Evolutionary conservation across 176 grass and related monocot species (phyloP).

Genomic region (Elymus sibiricus): DNA sequence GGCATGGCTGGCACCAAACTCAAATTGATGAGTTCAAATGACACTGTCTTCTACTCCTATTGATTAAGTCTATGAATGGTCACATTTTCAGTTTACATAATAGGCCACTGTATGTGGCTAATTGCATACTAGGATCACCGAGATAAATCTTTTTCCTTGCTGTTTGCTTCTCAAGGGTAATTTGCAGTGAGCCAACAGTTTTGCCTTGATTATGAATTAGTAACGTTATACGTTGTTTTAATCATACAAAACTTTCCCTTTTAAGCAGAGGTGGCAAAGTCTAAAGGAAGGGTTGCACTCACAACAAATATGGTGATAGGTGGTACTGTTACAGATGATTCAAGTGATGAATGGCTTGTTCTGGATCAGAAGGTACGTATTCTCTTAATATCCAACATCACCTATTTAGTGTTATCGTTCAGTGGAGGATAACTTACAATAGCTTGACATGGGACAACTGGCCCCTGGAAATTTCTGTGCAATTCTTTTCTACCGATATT

Average conservation of each 20-base stretch:
- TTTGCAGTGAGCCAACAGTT: not conserved
- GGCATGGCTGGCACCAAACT: not conserved
- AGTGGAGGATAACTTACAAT: not conserved
- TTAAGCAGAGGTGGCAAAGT: slow-evolving; percentile 76
- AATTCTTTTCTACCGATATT: not conserved
- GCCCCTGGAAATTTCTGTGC: not conserved
- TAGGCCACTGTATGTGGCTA: not conserved
- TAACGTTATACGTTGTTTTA: not conserved
- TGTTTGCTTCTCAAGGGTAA: slow-evolving; percentile 7
- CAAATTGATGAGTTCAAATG: not conserved
- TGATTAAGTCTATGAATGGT: not conserved
- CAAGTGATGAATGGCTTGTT: slow-evolving; percentile 82
- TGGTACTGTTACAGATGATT: slow-evolving; percentile 83
- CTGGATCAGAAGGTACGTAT: slow-evolving; percentile 95
- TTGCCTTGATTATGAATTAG: not conserved
- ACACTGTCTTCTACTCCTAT: not conserved
- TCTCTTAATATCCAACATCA: not conserved
- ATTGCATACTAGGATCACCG: not conserved
- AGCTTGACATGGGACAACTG: not conserved
- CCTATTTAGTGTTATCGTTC: not conserved
- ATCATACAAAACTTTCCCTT: not conserved
- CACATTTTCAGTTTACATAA: not conserved
- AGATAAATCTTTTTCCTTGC: not conserved
- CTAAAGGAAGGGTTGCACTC: slow-evolving; percentile 89
- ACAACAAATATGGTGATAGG: slow-evolving; percentile 96